Evolutionary conservation across 2,329 filamentous ascomycete species (phyloP), one percentile per base, ranked within the genome.

Genomic region (Nothophoma quercina): DNA sequence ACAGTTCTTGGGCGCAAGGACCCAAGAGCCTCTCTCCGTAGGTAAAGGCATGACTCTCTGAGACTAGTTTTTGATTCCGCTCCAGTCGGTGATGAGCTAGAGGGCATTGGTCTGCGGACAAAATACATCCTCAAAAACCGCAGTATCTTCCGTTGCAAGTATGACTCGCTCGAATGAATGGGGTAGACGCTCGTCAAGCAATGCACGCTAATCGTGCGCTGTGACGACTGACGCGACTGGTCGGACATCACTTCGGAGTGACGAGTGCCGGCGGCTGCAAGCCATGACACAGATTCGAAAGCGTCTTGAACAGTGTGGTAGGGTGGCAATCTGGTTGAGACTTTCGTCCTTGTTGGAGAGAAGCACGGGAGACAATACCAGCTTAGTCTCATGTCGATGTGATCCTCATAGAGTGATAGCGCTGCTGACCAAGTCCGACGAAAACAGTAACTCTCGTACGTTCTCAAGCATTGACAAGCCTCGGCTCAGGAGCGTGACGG

Each of bases 111-210:
- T 81, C 81, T 87, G 83, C 90, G 90, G 84, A 89, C 90, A 96
- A 97, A 96, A 85, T 77, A 93, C 91, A 88, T 96, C 91, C 83
- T 81, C 83, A 96, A 97, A 97, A 96, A 86, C 85, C 91, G 90
- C 85, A 84, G 81, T 75, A 74, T 78, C 72, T 55, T 62, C 55
- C 57, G 60, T 41, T 67, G 64, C 56, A 63, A 58, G 59, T 56
- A 56, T 30, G 55, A 48, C 46, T 59, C 45, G 49, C 45, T 64
- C 65, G 60, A 55, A 59, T n/a, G 64, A 61, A 59, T 62, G 63
- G 71, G 59, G 62, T 82, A 82, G 78, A 83, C 82, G 84, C 79
- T 84, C 82, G 81, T 78, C 81, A 81, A 70, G 71, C 80, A 77
- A 74, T 73, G 67, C 74, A 79, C 76, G 78, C 71, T 80, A 56